phyloP scores from a whole-genome alignment of 495 filamentous ascomycete genomes.

The Pyrenopolyporus hunteri region DNA sequence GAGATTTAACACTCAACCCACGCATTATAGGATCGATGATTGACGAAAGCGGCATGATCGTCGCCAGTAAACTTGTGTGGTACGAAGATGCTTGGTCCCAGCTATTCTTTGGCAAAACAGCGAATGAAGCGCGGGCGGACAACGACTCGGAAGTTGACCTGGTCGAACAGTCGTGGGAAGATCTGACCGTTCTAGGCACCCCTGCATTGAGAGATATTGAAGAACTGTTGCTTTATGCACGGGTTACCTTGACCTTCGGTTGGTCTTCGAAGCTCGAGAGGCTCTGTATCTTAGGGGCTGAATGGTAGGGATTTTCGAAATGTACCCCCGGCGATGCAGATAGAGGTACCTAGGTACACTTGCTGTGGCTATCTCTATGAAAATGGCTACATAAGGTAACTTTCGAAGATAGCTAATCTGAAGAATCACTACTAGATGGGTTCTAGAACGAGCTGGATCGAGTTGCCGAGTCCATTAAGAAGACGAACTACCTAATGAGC shows the following conservation, averaged over 20 bases:
- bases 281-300: conserved; percentile 55
- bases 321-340: neutral
- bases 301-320: conserved; percentile 39
- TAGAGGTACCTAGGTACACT: too few species aligned
- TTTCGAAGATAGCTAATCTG: neutral
- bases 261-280: conserved; percentile 55
- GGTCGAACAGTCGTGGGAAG: conserved; percentile 42
- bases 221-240: conserved; percentile 54
- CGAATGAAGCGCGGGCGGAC: neutral
- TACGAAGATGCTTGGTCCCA: conserved; percentile 58
- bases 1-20: conserved; percentile 60
- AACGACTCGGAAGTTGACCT: conserved; percentile 3
- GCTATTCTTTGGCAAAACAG: conserved; percentile 51
- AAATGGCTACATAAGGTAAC: too few species aligned
- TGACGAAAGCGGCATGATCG: conserved; percentile 62
- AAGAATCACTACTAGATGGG: neutral
- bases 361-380: too few species aligned
- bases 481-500: neutral
- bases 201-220: conserved; percentile 55
- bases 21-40: conserved; percentile 56
- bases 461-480: neutral
- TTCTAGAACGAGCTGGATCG: neutral
- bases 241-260: conserved; percentile 61
- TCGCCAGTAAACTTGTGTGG: conserved; percentile 58
- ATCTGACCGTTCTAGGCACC: conserved; percentile 42